Base-by-base conservation (phyloP, 1,284 basidiomycete species). In the Austroboletus niveus region DNA sequence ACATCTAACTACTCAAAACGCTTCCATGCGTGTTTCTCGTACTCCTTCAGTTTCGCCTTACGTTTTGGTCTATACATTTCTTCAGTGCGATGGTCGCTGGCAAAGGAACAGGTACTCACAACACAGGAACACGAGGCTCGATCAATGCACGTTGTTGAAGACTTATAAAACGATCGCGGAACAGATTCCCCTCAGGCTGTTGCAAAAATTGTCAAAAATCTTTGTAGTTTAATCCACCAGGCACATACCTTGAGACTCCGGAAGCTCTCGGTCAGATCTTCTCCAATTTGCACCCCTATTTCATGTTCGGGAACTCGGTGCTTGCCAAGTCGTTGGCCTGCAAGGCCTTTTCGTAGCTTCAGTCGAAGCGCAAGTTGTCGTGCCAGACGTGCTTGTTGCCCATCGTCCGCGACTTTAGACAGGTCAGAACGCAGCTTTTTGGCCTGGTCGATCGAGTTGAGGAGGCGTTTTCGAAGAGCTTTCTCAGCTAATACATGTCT, bases 21-120 rank as follows among this genome's bases (percentile, higher is more conserved):
- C 73, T 94, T 94, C 82, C 85, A 94, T 8, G 89, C 85, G 69
- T 92, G 89, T 64, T 92, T 94, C 69, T 95, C 92, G 72, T 92
- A 92, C 69, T 89, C 86, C 54, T 89, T 82, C 20, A 75, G 74
- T 60, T 81, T 84, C 5, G 57, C 56, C 68, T 70, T 81, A 43
- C 81, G 79, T 60, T 75, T 85, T 63, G 88, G 48, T 31, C 55
- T 57, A 22, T 11, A 32, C 44, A 22, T 20, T 39, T 14, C 27
- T 14, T 65, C 15, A 57, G 45, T 30, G 29, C 27, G 17, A 31
- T 47, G 30, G 40, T 45, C 24, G 35, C 1, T 20, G 49, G 15
- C 12, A 42, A 31, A 27, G 20, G 32, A 38, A 48, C 27, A 20
- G 11, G 63, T 5, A 81, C 91, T 57, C 68, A 93, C 89, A 86